Conservation (phyloP, 495 filamentous ascomycete species). For the Xylaria castorea region DNA sequence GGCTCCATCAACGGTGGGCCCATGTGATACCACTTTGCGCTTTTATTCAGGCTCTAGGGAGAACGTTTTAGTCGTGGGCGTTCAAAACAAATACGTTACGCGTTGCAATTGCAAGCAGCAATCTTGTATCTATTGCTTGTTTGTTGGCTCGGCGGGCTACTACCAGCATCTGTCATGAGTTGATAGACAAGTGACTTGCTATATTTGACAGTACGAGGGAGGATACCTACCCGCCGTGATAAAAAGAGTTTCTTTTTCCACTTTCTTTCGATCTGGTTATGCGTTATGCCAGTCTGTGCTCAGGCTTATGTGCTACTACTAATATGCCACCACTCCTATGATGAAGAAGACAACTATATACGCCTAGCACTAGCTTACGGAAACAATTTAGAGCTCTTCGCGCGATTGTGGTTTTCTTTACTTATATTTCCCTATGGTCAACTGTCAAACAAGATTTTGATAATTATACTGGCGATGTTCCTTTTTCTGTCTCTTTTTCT, state of each 20-base stretch:
- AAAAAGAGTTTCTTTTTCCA: neutral
- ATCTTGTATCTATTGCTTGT: neutral
- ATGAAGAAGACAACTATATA: neutral
- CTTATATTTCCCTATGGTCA: too few species aligned
- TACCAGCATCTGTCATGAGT: neutral
- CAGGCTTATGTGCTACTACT: neutral
- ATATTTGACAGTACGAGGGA: neutral
- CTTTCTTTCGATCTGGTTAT: neutral
- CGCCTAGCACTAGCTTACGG: neutral
- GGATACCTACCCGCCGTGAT: neutral
- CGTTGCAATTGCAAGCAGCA: neutral
- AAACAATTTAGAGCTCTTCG: neutral
- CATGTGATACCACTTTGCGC: conserved; percentile 21
- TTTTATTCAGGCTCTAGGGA: neutral
- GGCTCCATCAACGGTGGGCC: neutral
- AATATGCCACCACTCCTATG: neutral
- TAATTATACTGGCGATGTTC: too few species aligned
- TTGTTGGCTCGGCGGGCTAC: neutral
- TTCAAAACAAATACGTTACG: neutral
- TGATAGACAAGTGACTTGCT: neutral
- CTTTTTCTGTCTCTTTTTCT: too few species aligned
- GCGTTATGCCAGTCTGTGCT: neutral
- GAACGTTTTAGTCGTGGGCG: neutral
- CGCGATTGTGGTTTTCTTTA: too few species aligned
- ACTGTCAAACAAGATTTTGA: too few species aligned